Percentiles rank a stretch among this genome's conserved stretches.
These are phyloP conservation scores for Manihot esculenta DNA, from an alignment of 441 rosid genomes.

Conservation along the genomic window DNA sequence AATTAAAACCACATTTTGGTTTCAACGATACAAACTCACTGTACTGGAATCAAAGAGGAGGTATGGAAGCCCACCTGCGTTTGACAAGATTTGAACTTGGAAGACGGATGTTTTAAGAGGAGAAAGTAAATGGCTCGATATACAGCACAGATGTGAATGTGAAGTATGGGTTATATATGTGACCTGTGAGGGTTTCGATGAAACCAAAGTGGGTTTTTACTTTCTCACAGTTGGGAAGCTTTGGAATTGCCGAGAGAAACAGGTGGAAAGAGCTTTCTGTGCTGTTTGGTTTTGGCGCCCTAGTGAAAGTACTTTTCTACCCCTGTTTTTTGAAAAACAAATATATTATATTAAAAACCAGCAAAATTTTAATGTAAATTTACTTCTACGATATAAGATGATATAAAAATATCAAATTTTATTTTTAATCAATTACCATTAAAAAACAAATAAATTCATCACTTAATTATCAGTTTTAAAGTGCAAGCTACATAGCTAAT, in stretches of 20 bases:
- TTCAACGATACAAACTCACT: background rate
- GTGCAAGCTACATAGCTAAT: too few relatives aligned
- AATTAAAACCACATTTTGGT: constrained; percentile 2
- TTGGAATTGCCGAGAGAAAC: constrained; percentile 24
- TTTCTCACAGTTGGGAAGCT: constrained; percentile 19
- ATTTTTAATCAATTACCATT: too few relatives aligned
- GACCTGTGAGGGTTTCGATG: constrained; percentile 32
- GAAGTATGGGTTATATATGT: background rate
- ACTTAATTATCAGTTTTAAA: too few relatives aligned
- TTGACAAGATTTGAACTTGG: constrained; percentile 7
- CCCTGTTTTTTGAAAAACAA: background rate
- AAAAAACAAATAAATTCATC: too few relatives aligned
- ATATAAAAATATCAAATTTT: too few relatives aligned
- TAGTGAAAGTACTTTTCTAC: background rate
- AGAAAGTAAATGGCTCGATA: background rate
- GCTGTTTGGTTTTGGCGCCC: constrained; percentile 1
- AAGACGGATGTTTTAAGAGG: background rate
- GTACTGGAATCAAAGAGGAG: background rate
- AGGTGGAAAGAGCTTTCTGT: background rate
- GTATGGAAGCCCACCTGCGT: constrained; percentile 21
- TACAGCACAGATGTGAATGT: background rate
- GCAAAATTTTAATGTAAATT: too few relatives aligned
- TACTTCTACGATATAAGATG: too few relatives aligned
- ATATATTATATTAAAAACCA: too few relatives aligned
- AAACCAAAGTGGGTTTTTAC: constrained; percentile 27